Percentiles rank a stretch among this genome's conserved stretches.
Evolutionary conservation across 129 eudicot genomes (phyloP).

Genomic region (Lactuca sativa): DNA sequence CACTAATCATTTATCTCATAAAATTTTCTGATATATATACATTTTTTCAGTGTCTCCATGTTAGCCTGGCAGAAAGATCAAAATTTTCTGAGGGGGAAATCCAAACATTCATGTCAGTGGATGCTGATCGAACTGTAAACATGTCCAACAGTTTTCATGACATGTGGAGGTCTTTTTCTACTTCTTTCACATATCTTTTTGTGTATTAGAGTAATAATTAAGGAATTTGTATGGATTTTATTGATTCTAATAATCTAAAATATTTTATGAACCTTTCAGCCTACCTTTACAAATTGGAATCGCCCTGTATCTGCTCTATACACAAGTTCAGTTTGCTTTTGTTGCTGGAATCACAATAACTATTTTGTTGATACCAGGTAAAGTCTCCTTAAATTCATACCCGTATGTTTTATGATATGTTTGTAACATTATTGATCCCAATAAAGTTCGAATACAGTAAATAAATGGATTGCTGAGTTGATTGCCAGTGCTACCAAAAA

Average conservation of each 20-base stretch:
- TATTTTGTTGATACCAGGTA: conserved; percentile 91
- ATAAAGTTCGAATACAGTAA: conserved; percentile 49
- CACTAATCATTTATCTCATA: not conserved
- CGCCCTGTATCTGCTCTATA: conserved; percentile 80
- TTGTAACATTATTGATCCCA: conserved; percentile 9
- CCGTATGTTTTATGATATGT: conserved; percentile 12
- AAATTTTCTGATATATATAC: too few relatives aligned
- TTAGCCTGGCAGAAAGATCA: conserved; percentile 73
- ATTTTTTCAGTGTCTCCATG: conserved; percentile 67
- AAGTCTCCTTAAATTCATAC: conserved; percentile 12
- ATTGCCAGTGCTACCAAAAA: conserved; percentile 81
- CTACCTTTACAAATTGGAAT: conserved; percentile 92
- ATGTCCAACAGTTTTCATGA: conserved; percentile 93
- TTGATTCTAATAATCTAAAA: conserved; percentile 9
- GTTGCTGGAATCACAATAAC: conserved; percentile 83
- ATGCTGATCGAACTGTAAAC: conserved; percentile 88
- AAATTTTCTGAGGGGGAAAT: conserved; percentile 89
- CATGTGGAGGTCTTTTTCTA: conserved; percentile 77
- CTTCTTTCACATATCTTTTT: conserved; percentile 4
- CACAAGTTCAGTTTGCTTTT: conserved; percentile 94
- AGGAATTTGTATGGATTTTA: conserved; percentile 5
- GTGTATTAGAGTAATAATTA: not conserved
- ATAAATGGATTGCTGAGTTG: conserved; percentile 89
- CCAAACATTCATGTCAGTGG: conserved; percentile 97
- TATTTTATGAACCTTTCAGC: conserved; percentile 50